Conservation (phyloP, 768 basidiomycete genomes). For the Russula olivacea region DNA sequence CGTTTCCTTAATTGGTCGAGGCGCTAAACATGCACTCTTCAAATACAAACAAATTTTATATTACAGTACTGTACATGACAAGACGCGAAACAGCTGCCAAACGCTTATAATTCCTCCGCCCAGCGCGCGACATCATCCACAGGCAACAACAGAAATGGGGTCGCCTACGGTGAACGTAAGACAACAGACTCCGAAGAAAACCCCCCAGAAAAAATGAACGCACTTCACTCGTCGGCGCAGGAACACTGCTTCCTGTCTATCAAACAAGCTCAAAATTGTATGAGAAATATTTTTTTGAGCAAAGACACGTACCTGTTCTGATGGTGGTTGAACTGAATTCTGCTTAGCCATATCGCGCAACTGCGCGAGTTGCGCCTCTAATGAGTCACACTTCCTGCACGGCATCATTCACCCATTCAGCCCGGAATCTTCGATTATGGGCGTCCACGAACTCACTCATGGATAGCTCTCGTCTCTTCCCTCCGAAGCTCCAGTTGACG, state of each 20-base stretch:
- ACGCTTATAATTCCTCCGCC: slow-evolving; percentile 44
- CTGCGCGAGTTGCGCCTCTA: slow-evolving; percentile 58
- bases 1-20: not conserved
- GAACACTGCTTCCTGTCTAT: not conserved
- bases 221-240: slow-evolving; percentile 5
- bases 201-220: not conserved
- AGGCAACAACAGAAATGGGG: slow-evolving; percentile 24
- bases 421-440: not conserved
- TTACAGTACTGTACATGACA: not conserved
- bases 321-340: slow-evolving; percentile 7
- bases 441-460: slow-evolving; percentile 66
- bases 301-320: slow-evolving; percentile 20
- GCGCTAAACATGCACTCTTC: not conserved
- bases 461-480: slow-evolving; percentile 64
- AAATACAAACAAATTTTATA: not conserved
- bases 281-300: not conserved
- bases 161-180: not conserved
- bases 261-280: not conserved
- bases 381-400: slow-evolving; percentile 63
- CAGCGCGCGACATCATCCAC: slow-evolving; percentile 47
- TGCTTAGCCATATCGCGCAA: slow-evolving; percentile 34
- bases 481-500: slow-evolving; percentile 67
- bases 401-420: not conserved
- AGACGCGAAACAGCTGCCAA: not conserved
- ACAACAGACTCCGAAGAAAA: not conserved